Evolutionary conservation across 331 rosid genomes (phyloP), one percentile per base, ranked within the genome.

Genomic region (Rhamnella rubrinervis): DNA sequence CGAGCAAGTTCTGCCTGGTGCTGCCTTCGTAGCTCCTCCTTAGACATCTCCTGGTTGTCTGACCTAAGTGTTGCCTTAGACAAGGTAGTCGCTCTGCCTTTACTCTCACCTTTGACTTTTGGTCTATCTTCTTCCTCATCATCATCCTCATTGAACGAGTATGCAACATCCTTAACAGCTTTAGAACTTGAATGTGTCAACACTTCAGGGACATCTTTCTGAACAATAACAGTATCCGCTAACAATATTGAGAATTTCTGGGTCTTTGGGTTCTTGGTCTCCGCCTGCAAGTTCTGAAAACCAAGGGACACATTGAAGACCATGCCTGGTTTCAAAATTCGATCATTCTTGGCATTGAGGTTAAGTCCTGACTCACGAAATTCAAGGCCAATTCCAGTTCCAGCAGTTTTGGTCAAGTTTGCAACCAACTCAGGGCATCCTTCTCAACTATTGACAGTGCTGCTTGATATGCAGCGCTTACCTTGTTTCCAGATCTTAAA

Each of bases 1-100:
- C 89, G 92, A 25, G 96, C 96, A 77, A 90, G 95, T 52, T 90
- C 96, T 9, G 96, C 96, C 75, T 87, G 96, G 71, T 90, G 96
- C 77, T 90, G 96, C 80, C 95, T 80, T 28, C 95, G 83, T 28
- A 81, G 81, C 62, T 90, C 96, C 75, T 87, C 93, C 72, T 90
- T 87, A 37, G 95, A 90, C 77, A 87, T 72, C 67, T 90, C 93
- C 69, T 90, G 93, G 74, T 87, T 84, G 68, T 84, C 96, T 25
- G 96, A 90, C 77, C 96, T 81, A 56, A 90, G 85, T 31, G 91
- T 84, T 47, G 96, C 85, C 84, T 87, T 90, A 31, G 88, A 81
- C 79, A 65, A 70, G 18, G 61, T 1, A 37, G 84, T 59, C 66
- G 72, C 86, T 0, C 66, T 44, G 51, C 83, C 80, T 35, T 61